Evolutionary conservation across 495 filamentous ascomycete genomes (phyloP).

Genomic region (Trichoderma asperelloides): DNA sequence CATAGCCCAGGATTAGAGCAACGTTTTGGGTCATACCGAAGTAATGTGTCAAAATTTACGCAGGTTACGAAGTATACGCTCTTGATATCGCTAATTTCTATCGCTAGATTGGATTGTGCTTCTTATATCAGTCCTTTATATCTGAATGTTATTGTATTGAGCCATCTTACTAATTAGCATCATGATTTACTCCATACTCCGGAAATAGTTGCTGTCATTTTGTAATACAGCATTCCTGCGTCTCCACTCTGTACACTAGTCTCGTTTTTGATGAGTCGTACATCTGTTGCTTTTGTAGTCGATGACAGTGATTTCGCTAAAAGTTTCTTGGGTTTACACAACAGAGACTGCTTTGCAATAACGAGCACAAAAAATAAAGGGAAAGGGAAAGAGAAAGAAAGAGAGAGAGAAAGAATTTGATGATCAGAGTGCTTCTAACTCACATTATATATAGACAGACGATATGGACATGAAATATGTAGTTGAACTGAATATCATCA

Average conservation of each 20-base stretch:
- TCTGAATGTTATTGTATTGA: too few species aligned
- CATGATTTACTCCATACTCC: background rate
- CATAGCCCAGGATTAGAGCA: background rate
- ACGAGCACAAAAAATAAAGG: too few species aligned
- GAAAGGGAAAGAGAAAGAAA: too few species aligned
- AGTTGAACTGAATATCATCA: background rate
- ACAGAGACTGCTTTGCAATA: too few species aligned
- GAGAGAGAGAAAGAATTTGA: background rate
- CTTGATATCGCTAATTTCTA: too few species aligned
- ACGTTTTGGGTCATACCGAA: background rate
- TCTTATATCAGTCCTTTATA: too few species aligned
- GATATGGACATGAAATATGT: background rate
- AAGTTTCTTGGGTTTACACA: background rate
- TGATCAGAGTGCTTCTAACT: background rate
- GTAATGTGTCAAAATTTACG: background rate
- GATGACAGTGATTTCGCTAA: background rate
- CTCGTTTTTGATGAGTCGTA: background rate
- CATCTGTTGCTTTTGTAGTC: too few species aligned
- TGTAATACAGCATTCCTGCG: background rate
- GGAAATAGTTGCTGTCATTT: background rate
- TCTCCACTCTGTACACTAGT: background rate
- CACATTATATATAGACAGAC: background rate
- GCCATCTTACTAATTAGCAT: background rate
- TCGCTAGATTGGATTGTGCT: too few species aligned
- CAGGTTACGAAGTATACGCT: too few species aligned